These are phyloP conservation scores for Candida anutae DNA, from an alignment of 1,139 yeast species.

Conservation along the genomic window DNA sequence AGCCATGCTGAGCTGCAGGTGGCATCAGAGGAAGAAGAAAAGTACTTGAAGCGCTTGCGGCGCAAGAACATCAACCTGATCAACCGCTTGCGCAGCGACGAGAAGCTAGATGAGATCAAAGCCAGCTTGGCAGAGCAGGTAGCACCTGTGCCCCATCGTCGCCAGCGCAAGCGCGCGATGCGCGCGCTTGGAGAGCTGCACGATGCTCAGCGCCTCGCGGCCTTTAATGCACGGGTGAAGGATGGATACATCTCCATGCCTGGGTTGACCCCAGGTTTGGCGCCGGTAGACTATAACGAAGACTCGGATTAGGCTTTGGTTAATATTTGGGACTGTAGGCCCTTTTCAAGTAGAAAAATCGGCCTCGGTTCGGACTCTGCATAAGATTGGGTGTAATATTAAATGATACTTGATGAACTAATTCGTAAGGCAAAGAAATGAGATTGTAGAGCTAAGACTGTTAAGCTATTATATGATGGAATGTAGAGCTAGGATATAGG, in stretches of 20 bases:
- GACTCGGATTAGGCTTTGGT: conserved; percentile 23
- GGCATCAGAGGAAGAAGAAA: conserved; percentile 34
- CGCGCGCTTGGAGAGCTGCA: conserved; percentile 14
- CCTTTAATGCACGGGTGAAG: conserved; percentile 36
- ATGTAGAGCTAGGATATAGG: too few species aligned
- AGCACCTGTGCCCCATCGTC: conserved; percentile 17
- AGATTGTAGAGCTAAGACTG: background rate
- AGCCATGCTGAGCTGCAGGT: conserved; percentile 22
- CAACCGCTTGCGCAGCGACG: conserved; percentile 29
- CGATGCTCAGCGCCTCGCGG: conserved; percentile 14
- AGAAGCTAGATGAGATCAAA: conserved; percentile 35
- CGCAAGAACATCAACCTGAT: conserved; percentile 41
- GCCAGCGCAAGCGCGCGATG: conserved; percentile 10
- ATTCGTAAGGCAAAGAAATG: background rate
- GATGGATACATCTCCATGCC: conserved; percentile 43
- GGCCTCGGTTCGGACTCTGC: too few species aligned
- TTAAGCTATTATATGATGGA: too few species aligned
- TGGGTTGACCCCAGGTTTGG: conserved; percentile 86
- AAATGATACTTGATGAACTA: background rate
- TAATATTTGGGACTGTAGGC: too few species aligned
- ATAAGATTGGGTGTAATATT: too few species aligned
- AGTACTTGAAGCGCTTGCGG: conserved; percentile 41
- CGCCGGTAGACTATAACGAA: conserved; percentile 68
- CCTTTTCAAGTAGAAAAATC: too few species aligned
- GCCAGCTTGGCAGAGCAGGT: conserved; percentile 23